Conservation (phyloP, 1,284 basidiomycete genomes). For the Papiliotrema fonsecae region DNA sequence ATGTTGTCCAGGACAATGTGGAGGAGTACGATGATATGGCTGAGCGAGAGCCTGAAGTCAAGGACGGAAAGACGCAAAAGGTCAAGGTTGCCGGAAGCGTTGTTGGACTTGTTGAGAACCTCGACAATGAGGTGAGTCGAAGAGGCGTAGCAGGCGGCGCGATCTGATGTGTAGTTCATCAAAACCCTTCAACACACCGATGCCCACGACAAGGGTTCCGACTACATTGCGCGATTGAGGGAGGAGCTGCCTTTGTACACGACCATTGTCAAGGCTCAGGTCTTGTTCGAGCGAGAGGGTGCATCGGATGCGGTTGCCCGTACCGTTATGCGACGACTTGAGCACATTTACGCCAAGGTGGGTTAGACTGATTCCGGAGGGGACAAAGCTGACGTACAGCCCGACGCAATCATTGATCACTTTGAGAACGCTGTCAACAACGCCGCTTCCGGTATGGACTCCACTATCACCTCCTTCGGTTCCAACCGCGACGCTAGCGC, state of each 20-base stretch:
- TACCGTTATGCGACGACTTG: slow-evolving; percentile 89
- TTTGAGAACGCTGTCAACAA: slow-evolving; percentile 67
- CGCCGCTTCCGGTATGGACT: slow-evolving; percentile 54
- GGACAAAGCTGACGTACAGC: slow-evolving; percentile 52
- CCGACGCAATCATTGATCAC: slow-evolving; percentile 86
- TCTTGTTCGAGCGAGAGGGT: slow-evolving; percentile 76
- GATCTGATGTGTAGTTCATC: slow-evolving; percentile 60
- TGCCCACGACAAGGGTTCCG: slow-evolving; percentile 79
- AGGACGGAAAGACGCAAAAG: slow-evolving; percentile 38
- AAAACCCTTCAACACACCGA: slow-evolving; percentile 97
- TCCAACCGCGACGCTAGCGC: slow-evolving; percentile 56
- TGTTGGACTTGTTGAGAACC: slow-evolving; percentile 89
- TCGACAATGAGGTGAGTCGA: slow-evolving; percentile 74
- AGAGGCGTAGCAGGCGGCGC: background rate
- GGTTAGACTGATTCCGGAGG: slow-evolving; percentile 8
- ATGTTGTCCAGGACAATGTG: slow-evolving; percentile 74
- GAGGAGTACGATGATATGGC: slow-evolving; percentile 89
- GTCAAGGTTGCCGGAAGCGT: slow-evolving; percentile 75
- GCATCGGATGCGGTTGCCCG: slow-evolving; percentile 76
- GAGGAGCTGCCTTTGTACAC: slow-evolving; percentile 93
- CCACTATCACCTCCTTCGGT: slow-evolving; percentile 57
- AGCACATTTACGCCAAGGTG: slow-evolving; percentile 98
- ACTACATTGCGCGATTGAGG: slow-evolving; percentile 93
- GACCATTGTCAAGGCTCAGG: slow-evolving; percentile 86
- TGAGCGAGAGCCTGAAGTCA: slow-evolving; percentile 69